These are phyloP conservation scores for Ascochyta koolunga DNA, from an alignment of 2,329 filamentous ascomycete species.

Conservation along the genomic window DNA sequence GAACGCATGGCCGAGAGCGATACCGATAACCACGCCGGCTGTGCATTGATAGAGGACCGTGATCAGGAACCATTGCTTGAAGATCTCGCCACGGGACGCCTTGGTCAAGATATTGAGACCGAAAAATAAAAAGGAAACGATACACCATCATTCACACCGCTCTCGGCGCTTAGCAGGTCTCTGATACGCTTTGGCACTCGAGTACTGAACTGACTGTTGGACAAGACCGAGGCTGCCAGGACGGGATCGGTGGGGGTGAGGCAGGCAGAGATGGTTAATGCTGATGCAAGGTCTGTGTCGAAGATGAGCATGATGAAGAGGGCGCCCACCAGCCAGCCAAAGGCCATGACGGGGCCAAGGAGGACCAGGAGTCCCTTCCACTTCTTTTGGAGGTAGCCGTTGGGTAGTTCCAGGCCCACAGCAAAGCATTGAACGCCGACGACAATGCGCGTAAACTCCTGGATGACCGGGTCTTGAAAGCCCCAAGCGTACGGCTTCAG, in stretches of 20 bases:
- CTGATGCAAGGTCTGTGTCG: slow-evolving; percentile 52
- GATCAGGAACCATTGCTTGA: slow-evolving; percentile 60
- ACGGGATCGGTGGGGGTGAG: slow-evolving; percentile 64
- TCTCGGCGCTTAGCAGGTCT: slow-evolving; percentile 60
- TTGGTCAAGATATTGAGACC: slow-evolving; percentile 55
- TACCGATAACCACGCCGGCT: slow-evolving; percentile 55
- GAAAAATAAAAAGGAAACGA: slow-evolving; percentile 64
- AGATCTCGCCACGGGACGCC: slow-evolving; percentile 44
- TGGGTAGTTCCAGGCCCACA: slow-evolving; percentile 48
- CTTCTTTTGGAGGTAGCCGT: slow-evolving; percentile 56
- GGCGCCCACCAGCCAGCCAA: slow-evolving; percentile 56
- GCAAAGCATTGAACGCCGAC: slow-evolving; percentile 53
- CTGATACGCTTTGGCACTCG: slow-evolving; percentile 59
- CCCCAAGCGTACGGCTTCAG: slow-evolving; percentile 52
- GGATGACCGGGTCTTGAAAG: slow-evolving; percentile 49
- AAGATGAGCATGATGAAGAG: slow-evolving; percentile 57
- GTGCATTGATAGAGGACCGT: slow-evolving; percentile 63
- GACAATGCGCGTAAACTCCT: slow-evolving; percentile 53
- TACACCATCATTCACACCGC: slow-evolving; percentile 62
- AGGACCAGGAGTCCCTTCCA: slow-evolving; percentile 59
- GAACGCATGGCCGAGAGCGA: slow-evolving; percentile 55
- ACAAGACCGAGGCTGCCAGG: slow-evolving; percentile 60
- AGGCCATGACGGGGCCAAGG: slow-evolving; percentile 59
- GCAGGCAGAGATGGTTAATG: slow-evolving; percentile 60
- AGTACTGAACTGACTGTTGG: slow-evolving; percentile 59